phyloP scores from a whole-genome alignment of 2,329 filamentous ascomycete genomes.

The Pyrenophora seminiperda region DNA sequence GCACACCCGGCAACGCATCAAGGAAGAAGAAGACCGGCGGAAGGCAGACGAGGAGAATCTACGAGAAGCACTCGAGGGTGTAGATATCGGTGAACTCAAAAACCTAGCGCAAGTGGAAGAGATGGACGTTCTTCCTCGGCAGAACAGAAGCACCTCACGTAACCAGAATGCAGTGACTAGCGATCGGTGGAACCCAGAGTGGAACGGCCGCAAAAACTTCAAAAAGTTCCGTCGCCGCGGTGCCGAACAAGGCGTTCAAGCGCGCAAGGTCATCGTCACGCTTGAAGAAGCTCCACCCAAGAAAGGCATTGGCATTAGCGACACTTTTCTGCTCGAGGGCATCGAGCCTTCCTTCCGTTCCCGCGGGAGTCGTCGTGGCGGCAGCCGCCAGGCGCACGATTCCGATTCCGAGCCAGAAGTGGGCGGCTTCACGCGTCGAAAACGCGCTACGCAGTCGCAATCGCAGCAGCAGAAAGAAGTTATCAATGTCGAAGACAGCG shows the following conservation, averaged over 20 bases:
- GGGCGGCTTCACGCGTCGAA: conserved; percentile 39
- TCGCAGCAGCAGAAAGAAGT: conserved; percentile 18
- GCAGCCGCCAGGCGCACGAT: conserved; percentile 12
- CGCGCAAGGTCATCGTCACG: conserved; percentile 67
- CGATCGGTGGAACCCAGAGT: conserved; percentile 80
- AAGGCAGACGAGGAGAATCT: conserved; percentile 68
- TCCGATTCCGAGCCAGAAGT: conserved; percentile 35
- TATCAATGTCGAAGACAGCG: conserved; percentile 42
- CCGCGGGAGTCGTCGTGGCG: conserved; percentile 13
- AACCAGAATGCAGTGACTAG: conserved; percentile 45
- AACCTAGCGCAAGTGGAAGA: conserved; percentile 77
- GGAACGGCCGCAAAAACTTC: conserved; percentile 96
- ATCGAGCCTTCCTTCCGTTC: conserved; percentile 25
- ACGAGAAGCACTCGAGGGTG: conserved; percentile 61
- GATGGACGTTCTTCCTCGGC: conserved; percentile 64
- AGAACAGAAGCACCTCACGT: conserved; percentile 28
- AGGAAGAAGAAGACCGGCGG: conserved; percentile 59
- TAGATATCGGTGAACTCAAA: conserved; percentile 74
- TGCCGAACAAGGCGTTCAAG: conserved; percentile 46
- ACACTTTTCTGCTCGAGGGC: conserved; percentile 73
- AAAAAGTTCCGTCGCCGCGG: conserved; percentile 74
- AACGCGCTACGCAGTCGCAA: conserved; percentile 12
- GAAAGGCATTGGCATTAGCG: conserved; percentile 74
- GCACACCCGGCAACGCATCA: conserved; percentile 55
- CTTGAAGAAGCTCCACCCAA: conserved; percentile 70